Conservation (phyloP, 2,329 filamentous ascomycete species). For the Fusarium scirpi region DNA sequence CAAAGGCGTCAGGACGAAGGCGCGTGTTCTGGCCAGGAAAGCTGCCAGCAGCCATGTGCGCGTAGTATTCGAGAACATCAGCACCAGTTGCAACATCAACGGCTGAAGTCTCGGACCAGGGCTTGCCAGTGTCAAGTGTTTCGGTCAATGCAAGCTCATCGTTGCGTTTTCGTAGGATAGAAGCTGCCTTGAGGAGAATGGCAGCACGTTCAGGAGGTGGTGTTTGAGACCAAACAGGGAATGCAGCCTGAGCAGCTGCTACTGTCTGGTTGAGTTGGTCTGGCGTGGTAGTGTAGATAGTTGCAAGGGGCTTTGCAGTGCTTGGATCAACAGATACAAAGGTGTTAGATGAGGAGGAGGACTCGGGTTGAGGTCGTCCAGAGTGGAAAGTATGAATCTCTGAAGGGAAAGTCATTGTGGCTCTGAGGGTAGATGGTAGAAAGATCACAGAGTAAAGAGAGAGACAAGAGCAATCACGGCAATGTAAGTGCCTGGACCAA, state of each 20-base stretch:
- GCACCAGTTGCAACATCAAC: slow-evolving; percentile 87
- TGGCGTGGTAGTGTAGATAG: slow-evolving; percentile 76
- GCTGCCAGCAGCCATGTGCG: slow-evolving; percentile 81
- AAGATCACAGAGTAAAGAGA: not conserved
- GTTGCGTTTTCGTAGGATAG: slow-evolving; percentile 79
- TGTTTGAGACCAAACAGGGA: slow-evolving; percentile 80
- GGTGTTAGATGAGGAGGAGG: slow-evolving; percentile 68
- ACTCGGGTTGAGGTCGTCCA: slow-evolving; percentile 71
- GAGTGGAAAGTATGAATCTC: slow-evolving; percentile 77
- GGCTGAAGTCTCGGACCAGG: slow-evolving; percentile 84
- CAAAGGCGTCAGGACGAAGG: slow-evolving; percentile 80
- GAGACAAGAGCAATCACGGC: not conserved
- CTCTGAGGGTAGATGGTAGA: slow-evolving; percentile 5
- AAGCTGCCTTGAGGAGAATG: slow-evolving; percentile 81
- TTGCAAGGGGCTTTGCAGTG: slow-evolving; percentile 74
- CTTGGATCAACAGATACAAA: slow-evolving; percentile 83
- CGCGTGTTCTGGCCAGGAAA: slow-evolving; percentile 84
- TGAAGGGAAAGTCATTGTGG: slow-evolving; percentile 52
- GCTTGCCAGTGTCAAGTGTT: slow-evolving; percentile 88
- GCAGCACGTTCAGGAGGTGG: slow-evolving; percentile 80
- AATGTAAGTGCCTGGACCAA: not conserved
- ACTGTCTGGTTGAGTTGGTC: slow-evolving; percentile 79
- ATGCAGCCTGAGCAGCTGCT: slow-evolving; percentile 76
- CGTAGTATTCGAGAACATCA: slow-evolving; percentile 89
- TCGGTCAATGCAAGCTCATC: slow-evolving; percentile 83